Percentiles rank a stretch among this genome's conserved stretches.
phyloP scores from a whole-genome alignment of 2,329 filamentous ascomycete species.

The Parastagonospora nodorum region DNA sequence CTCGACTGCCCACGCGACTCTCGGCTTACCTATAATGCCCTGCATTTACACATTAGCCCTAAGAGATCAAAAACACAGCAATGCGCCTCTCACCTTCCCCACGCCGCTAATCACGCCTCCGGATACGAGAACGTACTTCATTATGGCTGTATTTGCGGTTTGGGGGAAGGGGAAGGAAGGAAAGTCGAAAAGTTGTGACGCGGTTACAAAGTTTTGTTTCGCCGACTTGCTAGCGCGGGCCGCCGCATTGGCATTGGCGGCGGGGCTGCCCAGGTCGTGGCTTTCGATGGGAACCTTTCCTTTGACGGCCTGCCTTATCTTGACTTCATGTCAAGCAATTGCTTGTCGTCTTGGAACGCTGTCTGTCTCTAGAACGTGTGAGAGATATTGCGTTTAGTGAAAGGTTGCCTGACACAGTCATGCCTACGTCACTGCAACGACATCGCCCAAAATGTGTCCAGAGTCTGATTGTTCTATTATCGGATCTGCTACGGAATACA shows the following conservation, averaged over 20 bases:
- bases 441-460: neutral
- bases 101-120: slow-evolving; percentile 61
- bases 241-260: too few species aligned
- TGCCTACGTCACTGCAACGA: too few species aligned
- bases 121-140: slow-evolving; percentile 83
- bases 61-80: slow-evolving; percentile 10
- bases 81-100: slow-evolving; percentile 52
- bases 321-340: too few species aligned
- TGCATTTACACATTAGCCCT: slow-evolving; percentile 41
- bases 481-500: slow-evolving; percentile 20
- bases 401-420: too few species aligned
- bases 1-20: slow-evolving; percentile 1
- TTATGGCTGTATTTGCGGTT: slow-evolving; percentile 55
- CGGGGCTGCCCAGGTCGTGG: too few species aligned
- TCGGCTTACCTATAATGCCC: slow-evolving; percentile 67
- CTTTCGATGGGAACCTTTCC: too few species aligned
- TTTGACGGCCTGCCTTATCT: too few species aligned
- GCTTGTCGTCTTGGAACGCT: too few species aligned
- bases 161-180: slow-evolving; percentile 51
- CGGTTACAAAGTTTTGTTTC: slow-evolving; percentile 37
- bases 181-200: slow-evolving; percentile 32
- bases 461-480: slow-evolving; percentile 10
- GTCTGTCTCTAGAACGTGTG: too few species aligned
- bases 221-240: neutral
- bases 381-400: too few species aligned